These are phyloP conservation scores for Dendryphion nanum DNA, from an alignment of 2,329 filamentous ascomycete species.

Conservation along the genomic window DNA sequence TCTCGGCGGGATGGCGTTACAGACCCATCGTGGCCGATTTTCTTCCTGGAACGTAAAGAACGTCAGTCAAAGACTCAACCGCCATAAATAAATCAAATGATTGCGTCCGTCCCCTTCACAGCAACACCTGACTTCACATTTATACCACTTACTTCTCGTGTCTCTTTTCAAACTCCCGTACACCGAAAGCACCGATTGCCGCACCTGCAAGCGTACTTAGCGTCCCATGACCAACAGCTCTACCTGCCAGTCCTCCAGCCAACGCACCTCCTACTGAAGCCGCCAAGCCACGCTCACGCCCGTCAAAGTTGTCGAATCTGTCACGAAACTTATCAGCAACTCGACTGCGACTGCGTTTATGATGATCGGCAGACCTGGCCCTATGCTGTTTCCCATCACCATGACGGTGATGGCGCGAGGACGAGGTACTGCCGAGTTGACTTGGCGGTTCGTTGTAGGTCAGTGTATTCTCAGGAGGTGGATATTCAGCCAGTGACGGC, in stretches of 20 bases:
- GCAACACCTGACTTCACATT: conserved; percentile 1
- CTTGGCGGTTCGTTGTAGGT: conserved; percentile 23
- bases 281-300: conserved; percentile 31
- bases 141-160: conserved; percentile 23
- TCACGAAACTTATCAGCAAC: conserved; percentile 33
- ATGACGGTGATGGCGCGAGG: conserved; percentile 16
- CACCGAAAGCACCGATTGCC: conserved; percentile 34
- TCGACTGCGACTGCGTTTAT: conserved; percentile 32
- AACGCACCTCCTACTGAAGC: conserved; percentile 40
- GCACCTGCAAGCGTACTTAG: conserved; percentile 39
- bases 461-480: conserved; percentile 11
- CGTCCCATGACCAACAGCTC: conserved; percentile 30
- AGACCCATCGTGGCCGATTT: conserved; percentile 6
- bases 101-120: not conserved
- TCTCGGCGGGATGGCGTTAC: conserved; percentile 3
- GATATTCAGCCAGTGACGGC: conserved; percentile 20
- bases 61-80: conserved; percentile 2
- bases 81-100: not conserved
- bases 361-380: conserved; percentile 35
- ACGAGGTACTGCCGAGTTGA: conserved; percentile 24
- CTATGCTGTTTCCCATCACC: conserved; percentile 26
- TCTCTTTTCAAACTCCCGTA: conserved; percentile 23
- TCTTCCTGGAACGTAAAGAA: conserved; percentile 13
- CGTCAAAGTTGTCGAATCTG: conserved; percentile 35
- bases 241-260: conserved; percentile 36